Evolutionary conservation across 495 filamentous ascomycete species (phyloP), one percentile per base, ranked within the genome.

Genomic region (Xylaria flabelliformis): DNA sequence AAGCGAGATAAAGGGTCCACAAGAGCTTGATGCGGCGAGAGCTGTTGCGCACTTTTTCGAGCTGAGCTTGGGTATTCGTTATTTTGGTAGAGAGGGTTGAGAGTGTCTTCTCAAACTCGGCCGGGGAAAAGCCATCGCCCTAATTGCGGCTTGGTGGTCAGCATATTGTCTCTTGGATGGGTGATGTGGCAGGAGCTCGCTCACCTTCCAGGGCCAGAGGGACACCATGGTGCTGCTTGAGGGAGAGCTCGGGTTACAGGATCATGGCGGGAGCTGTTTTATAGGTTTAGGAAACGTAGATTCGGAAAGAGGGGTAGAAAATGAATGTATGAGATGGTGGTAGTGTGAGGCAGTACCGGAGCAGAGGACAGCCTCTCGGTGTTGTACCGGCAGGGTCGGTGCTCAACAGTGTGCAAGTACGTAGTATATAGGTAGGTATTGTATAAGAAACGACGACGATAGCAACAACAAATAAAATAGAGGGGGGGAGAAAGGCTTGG

Each of bases 71-170:
- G 41, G 90, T 87, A 59, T 89, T 84, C 19, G 91, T 85, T 77
- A 98, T 97, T 84, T 95, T 97, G 36, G 84, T 84, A 17, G 94
- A 90, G 53, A 99, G 88, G 13, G 89, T 87, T 19, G 92, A 91
- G 53, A 99, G 90, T 0, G 91, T 88, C 83, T 94, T 97, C 81
- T 99, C 96, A 76, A 98, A 99, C 6, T 90, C 92, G 50, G 95
- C 95, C 2, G 95, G 92, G 74, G 95, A 97, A 79, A 88, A 91
- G 76, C 93, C 90, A 71, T 94, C 88, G 82, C 91, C 89, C 93
- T 97, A 75, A 19, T 69, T 26, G 51, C 41, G 55, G 24, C 62
- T 68, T 39, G 77, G 67, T 13, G 42, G 34, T 41, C 4, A 69
- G 67, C 17, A 55, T 3, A 21, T 19, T 7, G 66, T 24, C 15